Conservation (phyloP, 2,329 filamentous ascomycete species). For the Simplicillium aogashimaense region DNA sequence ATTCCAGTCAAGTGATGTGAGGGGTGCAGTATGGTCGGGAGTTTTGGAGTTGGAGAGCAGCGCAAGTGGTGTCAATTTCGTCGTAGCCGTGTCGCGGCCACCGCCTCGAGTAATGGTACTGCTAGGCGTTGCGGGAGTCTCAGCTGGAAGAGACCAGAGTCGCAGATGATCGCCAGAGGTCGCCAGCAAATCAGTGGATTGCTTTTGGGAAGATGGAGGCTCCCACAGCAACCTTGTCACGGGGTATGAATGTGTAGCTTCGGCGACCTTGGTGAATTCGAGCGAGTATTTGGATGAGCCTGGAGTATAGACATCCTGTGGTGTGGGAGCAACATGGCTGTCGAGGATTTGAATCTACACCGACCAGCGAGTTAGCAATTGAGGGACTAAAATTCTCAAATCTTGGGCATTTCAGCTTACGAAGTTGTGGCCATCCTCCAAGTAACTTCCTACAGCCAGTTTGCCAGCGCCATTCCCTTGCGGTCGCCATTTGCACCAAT, state of each 20-base stretch:
- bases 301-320: constrained; percentile 57
- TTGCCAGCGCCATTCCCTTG: constrained; percentile 76
- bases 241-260: constrained; percentile 95
- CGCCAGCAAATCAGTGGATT: constrained; percentile 86
- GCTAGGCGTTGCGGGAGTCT: constrained; percentile 43
- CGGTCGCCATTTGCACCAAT: constrained; percentile 98
- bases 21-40: constrained; percentile 90
- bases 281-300: constrained; percentile 65
- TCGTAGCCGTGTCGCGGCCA: constrained; percentile 44
- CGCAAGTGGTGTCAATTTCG: constrained; percentile 85
- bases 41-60: constrained; percentile 97
- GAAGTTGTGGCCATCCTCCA: constrained; percentile 98
- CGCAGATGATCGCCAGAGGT: constrained; percentile 92
- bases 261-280: constrained; percentile 87
- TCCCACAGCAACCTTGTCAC: constrained; percentile 95
- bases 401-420: constrained; percentile 38
- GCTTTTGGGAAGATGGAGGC: constrained; percentile 87
- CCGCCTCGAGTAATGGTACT: constrained; percentile 57
- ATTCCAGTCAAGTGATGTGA: constrained; percentile 97
- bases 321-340: constrained; percentile 65
- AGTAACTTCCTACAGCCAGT: constrained; percentile 87
- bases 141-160: constrained; percentile 80
- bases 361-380: neutral
- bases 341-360: constrained; percentile 91
- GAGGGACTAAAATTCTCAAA: neutral